A percentile compares a stretch with the other conserved stretches of the same genome.
These are phyloP conservation scores for Marchantia paleacea DNA, from an alignment of 225 moss, liverwort and hornwort genomes.

Conservation along the genomic window DNA sequence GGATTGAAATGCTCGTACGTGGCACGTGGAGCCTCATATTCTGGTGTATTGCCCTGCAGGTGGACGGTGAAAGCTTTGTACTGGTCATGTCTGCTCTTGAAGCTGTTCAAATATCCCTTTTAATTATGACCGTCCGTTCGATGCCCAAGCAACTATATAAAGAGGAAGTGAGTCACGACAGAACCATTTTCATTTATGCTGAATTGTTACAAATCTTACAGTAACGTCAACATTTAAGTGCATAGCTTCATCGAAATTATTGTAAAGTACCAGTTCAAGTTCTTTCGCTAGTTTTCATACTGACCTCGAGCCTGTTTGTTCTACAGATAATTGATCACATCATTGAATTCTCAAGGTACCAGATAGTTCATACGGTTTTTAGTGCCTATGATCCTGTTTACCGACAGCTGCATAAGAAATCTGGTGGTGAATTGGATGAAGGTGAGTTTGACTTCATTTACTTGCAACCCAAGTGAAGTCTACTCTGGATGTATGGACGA, in stretches of 20 bases:
- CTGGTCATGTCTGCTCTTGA: conserved; percentile 79
- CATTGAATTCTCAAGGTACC: conserved; percentile 76
- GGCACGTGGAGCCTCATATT: no score
- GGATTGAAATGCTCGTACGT: no score
- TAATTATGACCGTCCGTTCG: conserved; percentile 68
- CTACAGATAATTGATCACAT: conserved; percentile 77
- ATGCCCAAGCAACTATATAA: conserved; percentile 97
- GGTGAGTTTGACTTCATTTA: conserved; percentile 32
- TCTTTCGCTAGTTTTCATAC: not conserved
- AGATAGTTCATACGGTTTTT: conserved; percentile 85
- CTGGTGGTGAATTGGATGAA: conserved; percentile 58
- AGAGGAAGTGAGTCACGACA: conserved; percentile 56
- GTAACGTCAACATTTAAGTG: not conserved
- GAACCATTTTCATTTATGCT: not conserved
- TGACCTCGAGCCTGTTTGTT: not conserved
- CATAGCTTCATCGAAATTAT: not conserved
- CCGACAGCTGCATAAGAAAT: conserved; percentile 77
- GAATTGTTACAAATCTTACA: not conserved
- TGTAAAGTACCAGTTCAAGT: not conserved
- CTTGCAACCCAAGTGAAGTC: no score
- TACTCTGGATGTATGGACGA: no score
- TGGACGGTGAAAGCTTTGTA: conserved; percentile 65
- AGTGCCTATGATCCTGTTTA: conserved; percentile 82
- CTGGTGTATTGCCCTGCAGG: conserved; percentile 32
- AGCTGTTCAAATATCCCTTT: conserved; percentile 77